Base-by-base conservation (phyloP, 352 stramenopile genomes). In the Phytophthora pluvialis region DNA sequence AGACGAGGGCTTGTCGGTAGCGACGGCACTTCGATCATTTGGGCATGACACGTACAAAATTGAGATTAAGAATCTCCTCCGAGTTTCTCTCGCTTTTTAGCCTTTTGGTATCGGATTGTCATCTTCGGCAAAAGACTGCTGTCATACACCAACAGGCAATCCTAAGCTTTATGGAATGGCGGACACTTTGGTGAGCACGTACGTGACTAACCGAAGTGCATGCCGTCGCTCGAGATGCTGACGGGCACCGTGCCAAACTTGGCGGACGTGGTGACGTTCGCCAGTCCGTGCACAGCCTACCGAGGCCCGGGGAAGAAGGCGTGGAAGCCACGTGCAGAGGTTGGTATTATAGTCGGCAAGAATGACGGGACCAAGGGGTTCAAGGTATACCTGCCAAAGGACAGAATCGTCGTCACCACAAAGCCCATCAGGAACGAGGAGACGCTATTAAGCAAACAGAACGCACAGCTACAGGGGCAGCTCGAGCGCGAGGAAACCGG, bases 291-390 rank as follows among this genome's bases (percentile, higher is more conserved):
- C 29, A 60, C 16, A 10, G 28, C 26, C 12, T 47, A 57, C 5
- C 33, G 49, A 10, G 39, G 16, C 33, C 36, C 33, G 9, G 18
- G 25, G 1, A 56, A 56, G 16, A n/a, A n/a, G n/a, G n/a, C n/a
- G n/a, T n/a, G n/a, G n/a, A n/a, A n/a, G 6, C 16, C 18, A 2
- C 35, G 35, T 1, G 49, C 33, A 10, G 35, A 50, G 11, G 18
- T 28, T 35, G 28, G 39, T 10, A 39, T 40, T 10, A 50, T 50
- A 4, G 3, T 51, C 5, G 54, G 54, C 3, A 53, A 39, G 16
- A 5, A 52, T 26, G 54, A 60, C 10, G 38, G 44, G 12, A 60
- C 51, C 12, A 50, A 60, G 26, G 51, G 29, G 3, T 50, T 39
- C 40, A 40, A 50, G 10, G 40, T 50, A 12, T 50, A 60, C n/a